Evolutionary conservation across 2,329 filamentous ascomycete species (phyloP).

Genomic region (Chaetomiaceae sp.): DNA sequence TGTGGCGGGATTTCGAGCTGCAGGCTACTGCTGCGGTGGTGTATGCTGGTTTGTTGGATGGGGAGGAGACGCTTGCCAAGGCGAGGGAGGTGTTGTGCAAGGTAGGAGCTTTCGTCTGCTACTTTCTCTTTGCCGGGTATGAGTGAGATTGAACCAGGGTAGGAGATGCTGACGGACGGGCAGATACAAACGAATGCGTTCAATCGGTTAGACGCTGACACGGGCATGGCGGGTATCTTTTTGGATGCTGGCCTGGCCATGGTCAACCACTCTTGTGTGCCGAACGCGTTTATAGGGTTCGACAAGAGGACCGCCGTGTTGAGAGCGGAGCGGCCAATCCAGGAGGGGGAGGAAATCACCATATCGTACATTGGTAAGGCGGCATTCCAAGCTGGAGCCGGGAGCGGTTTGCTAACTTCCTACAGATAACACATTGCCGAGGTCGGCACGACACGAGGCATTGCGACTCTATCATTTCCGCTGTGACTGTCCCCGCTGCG

Average conservation of each 20-base stretch:
- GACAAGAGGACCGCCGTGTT: conserved; percentile 45
- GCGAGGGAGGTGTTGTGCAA: conserved; percentile 49
- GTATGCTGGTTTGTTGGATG: conserved; percentile 37
- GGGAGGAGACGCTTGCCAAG: conserved; percentile 31
- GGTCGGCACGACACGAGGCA: conserved; percentile 35
- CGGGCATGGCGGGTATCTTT: conserved; percentile 48
- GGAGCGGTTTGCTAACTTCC: conserved; percentile 1
- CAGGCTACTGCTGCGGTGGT: conserved; percentile 46
- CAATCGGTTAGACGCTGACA: conserved; percentile 47
- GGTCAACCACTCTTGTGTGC: conserved; percentile 57
- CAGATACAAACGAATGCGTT: conserved; percentile 59
- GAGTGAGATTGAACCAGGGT: background rate
- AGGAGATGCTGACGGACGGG: conserved; percentile 10
- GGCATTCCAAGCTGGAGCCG: background rate
- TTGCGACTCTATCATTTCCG: conserved; percentile 47
- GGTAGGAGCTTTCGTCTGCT: too few species aligned
- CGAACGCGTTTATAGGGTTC: conserved; percentile 54
- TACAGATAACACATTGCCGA: conserved; percentile 44
- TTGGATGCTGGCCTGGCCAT: conserved; percentile 51
- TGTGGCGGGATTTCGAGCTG: conserved; percentile 43
- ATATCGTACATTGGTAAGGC: conserved; percentile 55
- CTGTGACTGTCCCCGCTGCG: conserved; percentile 46
- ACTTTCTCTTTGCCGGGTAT: background rate
- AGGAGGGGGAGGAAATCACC: conserved; percentile 49
- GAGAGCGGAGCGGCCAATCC: conserved; percentile 43